Base-by-base conservation (phyloP, 768 basidiomycete species). In the Lactifluus echinatus region DNA sequence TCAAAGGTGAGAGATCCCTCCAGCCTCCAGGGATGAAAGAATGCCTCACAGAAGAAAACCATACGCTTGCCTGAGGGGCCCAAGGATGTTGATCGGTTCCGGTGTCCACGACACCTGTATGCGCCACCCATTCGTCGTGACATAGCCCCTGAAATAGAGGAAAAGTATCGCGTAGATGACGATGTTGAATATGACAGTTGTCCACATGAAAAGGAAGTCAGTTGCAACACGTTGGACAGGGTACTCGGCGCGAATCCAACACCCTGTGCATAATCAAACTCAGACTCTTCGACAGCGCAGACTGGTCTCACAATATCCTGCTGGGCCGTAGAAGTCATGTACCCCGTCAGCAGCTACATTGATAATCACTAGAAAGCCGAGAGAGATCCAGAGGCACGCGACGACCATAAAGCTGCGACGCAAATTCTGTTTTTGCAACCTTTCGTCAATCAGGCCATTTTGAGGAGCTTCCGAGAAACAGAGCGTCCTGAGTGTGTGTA, bases 121-220 rank as follows among this genome's bases (percentile, higher is more conserved):
- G 40, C 48, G 53, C 62, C 53, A 29, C 50, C 72, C 67, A 42
- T 69, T 69, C 12, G 74, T 64, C 10, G 70, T 65, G 17, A 77
- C 54, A 60, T 73, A 59, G 21, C 73, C 73, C 15, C 68, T 67
- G 62, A 79, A 68, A n/a, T 74, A 68, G 8, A 79, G 62, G 39
- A 73, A 75, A 62, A 78, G 75, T 26, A 75, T 70, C 10, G 71
- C 65, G 58, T 80, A 80, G 15, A 79, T 67, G 11, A 75, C 53
- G 43, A 74, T 56, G 67, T 75, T 75, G n/a, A 70, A 36, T 21
- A 73, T 56, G 4, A 71, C 74, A 0, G 78, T 68, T 2, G 73
- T 43, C 79, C 79, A 81, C 28, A 79, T 64, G 73, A 77, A 79
- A 5, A 75, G 62, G 53, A 80, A 81, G 55, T 79, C 79, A 1